Percentiles rank a stretch among this genome's conserved stretches.
phyloP scores from a whole-genome alignment of 768 basidiomycete species.

The Collybia nuda region DNA sequence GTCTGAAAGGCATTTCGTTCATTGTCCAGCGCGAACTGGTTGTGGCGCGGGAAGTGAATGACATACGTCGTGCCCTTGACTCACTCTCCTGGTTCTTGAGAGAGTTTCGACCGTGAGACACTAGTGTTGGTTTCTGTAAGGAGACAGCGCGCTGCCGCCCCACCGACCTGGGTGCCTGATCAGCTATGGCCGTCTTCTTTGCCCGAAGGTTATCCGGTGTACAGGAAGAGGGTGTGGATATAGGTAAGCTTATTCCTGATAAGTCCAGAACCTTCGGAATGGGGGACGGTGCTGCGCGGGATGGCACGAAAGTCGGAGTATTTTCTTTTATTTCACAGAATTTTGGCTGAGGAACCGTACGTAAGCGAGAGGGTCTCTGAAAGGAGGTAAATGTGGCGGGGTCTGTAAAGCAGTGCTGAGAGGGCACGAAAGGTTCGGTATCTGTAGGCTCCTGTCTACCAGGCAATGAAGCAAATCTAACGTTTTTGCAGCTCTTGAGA shows the following conservation, averaged over 20 bases:
- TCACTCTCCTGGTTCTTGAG: conserved; percentile 19
- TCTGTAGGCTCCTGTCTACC: conserved; percentile 5
- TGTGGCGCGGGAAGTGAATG: conserved; percentile 16
- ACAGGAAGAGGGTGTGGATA: conserved; percentile 5
- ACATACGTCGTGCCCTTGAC: conserved; percentile 8
- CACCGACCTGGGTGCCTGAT: conserved; percentile 7
- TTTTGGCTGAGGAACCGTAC: neutral
- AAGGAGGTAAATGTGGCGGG: neutral
- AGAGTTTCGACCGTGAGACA: conserved; percentile 29
- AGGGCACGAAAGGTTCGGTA: neutral
- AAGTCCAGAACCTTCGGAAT: neutral
- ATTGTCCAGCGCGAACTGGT: conserved; percentile 25
- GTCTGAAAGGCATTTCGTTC: conserved; percentile 32
- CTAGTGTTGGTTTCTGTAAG: conserved; percentile 9
- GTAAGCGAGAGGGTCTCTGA: neutral
- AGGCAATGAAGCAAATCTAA: conserved; percentile 41
- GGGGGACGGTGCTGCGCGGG: neutral
- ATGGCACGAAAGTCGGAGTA: neutral
- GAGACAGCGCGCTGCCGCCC: conserved; percentile 9
- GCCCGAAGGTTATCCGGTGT: neutral
- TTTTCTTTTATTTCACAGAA: neutral
- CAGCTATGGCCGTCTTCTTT: conserved; percentile 1
- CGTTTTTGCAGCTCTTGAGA: conserved; percentile 39
- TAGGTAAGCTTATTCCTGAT: neutral
- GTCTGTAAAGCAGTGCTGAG: neutral